These are phyloP conservation scores for Murraya paniculata DNA, from an alignment of 345 rosid genomes.

Conservation along the genomic window DNA sequence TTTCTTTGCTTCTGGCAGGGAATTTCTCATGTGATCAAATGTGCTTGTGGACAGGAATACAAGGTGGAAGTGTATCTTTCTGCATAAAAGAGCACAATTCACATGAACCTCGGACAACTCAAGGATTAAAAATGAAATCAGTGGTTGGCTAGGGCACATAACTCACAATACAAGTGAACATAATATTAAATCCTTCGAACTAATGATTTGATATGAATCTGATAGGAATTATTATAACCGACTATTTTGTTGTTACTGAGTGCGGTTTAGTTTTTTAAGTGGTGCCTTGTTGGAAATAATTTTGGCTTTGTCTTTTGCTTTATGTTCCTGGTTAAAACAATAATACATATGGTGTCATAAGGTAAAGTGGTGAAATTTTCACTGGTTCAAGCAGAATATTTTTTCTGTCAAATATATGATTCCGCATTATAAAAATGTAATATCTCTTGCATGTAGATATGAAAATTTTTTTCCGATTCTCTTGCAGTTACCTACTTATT, in stretches of 20 bases:
- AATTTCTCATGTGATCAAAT: slow-evolving; percentile 49
- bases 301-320: background rate
- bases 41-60: slow-evolving; percentile 59
- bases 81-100: slow-evolving; percentile 7
- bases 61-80: slow-evolving; percentile 26
- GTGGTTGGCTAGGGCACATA: background rate
- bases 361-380: background rate
- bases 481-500: too few species aligned
- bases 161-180: slow-evolving; percentile 1
- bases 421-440: background rate
- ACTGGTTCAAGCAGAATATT: background rate
- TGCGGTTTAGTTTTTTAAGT: background rate
- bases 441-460: background rate
- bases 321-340: slow-evolving; percentile 3
- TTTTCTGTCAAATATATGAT: background rate
- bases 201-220: background rate
- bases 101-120: background rate
- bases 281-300: background rate
- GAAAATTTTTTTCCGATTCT: background rate
- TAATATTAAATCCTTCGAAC: background rate
- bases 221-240: background rate
- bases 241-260: background rate
- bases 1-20: slow-evolving; percentile 41
- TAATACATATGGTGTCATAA: background rate
- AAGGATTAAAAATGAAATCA: background rate